Evolutionary conservation across 176 grass and related monocot species (phyloP), one percentile per base, ranked within the genome.

Genomic region (Carex parvula): DNA sequence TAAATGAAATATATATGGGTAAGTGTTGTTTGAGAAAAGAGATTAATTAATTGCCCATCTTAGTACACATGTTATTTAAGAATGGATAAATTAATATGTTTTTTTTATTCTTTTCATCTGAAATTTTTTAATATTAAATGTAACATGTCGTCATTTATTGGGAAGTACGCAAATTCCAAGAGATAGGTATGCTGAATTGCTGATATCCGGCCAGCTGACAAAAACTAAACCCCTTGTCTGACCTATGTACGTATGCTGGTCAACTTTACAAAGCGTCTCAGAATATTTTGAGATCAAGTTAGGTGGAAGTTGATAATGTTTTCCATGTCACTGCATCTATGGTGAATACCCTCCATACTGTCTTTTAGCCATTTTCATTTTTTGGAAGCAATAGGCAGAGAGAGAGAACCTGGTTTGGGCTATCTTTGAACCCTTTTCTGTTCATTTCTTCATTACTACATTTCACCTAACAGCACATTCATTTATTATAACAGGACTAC

Each of bases 231-330:
- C 70, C 41, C 4, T 75, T 77, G 50, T 77, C 24, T 77, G 73
- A 77, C 73, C 22, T 17, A 77, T 1, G 15, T 77, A 56, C 22
- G 24, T 56, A 32, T 56, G 24, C 71, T 72, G 6, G 73, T 77
- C 73, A 77, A 56, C 50, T 56, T 56, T 54, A 33, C 55, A 32
- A 55, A 77, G 24, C 22, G 13, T 56, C 1, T 54, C 22, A 77
- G 17, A 53, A 77, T 68, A 55, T 77, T 32, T 54, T 54, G 32
- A 56, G 73, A 77, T 77, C 46, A 56, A 77, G 50, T 77, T 77
- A 77, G 50, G 73, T 77, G 24, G 50, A 56, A 56, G 50, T 54
- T 77, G 50, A 77, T 77, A 30, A 32, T 77, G 22, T 55, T 56
- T 55, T 24, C 48, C 50, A 56, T 30, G 71, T 53, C 13, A 77